Percentiles rank a stretch among this genome's conserved stretches.
Evolutionary conservation across 2,329 filamentous ascomycete genomes (phyloP).

Genomic region (Aspergillus puulaauensis): DNA sequence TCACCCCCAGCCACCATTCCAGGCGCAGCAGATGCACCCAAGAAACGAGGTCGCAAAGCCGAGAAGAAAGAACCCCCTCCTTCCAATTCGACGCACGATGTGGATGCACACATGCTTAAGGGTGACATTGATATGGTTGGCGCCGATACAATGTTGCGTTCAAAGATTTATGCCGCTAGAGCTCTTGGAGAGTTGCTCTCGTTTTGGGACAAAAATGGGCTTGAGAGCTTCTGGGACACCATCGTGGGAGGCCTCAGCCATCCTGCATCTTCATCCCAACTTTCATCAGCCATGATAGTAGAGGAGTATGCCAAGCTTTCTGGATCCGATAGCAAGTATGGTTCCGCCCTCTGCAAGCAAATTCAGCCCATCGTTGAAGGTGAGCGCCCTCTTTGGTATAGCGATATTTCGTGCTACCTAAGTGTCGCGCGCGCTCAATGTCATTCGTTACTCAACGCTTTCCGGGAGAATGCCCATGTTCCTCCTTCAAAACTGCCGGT

Average conservation of each 20-base stretch:
- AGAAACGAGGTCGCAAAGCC: conserved; percentile 78
- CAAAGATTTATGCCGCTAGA: conserved; percentile 80
- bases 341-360: conserved; percentile 49
- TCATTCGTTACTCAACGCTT: conserved; percentile 83
- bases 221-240: conserved; percentile 59
- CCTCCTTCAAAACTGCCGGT: conserved; percentile 71
- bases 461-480: conserved; percentile 86
- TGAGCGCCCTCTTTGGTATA: conserved; percentile 78
- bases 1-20: conserved; percentile 43
- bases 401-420: conserved; percentile 85
- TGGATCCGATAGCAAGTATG: conserved; percentile 34
- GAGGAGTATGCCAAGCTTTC: conserved; percentile 77
- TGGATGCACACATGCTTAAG: conserved; percentile 96
- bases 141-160: conserved; percentile 81
- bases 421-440: conserved; percentile 90
- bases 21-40: conserved; percentile 58
- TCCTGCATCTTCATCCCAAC: conserved; percentile 78
- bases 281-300: conserved; percentile 77
- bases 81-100: conserved; percentile 72
- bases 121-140: conserved; percentile 95
- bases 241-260: conserved; percentile 69
- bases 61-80: conserved; percentile 74
- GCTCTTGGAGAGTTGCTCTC: conserved; percentile 85
- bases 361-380: conserved; percentile 76
- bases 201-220: conserved; percentile 61